Conservation (phyloP, 148 eudicot species). For the Drosera capensis region DNA sequence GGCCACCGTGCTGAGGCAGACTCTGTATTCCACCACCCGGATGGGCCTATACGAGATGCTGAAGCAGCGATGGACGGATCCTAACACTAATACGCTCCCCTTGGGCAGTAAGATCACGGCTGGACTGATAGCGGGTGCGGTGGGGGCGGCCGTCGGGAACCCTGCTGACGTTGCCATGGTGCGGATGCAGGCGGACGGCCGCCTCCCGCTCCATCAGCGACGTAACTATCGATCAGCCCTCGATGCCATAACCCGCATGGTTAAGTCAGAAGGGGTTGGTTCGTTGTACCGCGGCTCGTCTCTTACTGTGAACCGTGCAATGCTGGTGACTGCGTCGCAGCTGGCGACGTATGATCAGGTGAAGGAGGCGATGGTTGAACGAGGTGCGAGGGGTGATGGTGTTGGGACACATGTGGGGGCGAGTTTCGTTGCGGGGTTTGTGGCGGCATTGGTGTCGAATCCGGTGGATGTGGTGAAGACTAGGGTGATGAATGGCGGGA, state of each 20-base stretch:
- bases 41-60: conserved; percentile 39
- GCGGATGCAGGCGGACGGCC: conserved; percentile 43
- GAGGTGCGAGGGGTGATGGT: conserved; percentile 26
- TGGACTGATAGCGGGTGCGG: conserved; percentile 26
- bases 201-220: conserved; percentile 30
- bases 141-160: conserved; percentile 38
- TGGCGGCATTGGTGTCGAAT: conserved; percentile 33
- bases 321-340: conserved; percentile 41
- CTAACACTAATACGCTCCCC: conserved; percentile 13
- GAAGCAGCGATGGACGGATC: conserved; percentile 22
- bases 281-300: conserved; percentile 42
- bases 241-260: conserved; percentile 24
- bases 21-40: conserved; percentile 37
- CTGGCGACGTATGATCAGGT: conserved; percentile 34
- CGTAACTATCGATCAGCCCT: conserved; percentile 24
- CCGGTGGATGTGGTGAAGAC: conserved; percentile 41
- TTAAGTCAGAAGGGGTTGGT: conserved; percentile 16
- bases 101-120: conserved; percentile 22
- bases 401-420: conserved; percentile 35
- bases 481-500: conserved; percentile 37
- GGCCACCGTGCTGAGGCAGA: conserved; percentile 42
- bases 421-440: conserved; percentile 37
- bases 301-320: conserved; percentile 44
- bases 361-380: conserved; percentile 25
- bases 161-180: conserved; percentile 49